These are phyloP conservation scores for Xerocomus potaroensis DNA, from an alignment of 768 basidiomycete species.

Conservation along the genomic window DNA sequence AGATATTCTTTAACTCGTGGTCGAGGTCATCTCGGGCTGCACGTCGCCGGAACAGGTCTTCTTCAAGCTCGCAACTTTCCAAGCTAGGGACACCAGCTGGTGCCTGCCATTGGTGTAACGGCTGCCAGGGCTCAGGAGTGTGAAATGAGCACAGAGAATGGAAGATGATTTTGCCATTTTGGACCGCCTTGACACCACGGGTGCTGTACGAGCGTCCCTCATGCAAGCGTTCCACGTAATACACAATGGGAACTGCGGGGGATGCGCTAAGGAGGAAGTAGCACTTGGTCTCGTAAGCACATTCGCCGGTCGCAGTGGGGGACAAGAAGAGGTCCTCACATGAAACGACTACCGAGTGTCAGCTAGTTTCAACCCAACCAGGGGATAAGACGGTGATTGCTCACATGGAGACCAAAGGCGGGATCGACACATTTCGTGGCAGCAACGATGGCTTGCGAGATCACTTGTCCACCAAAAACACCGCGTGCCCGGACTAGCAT, in stretches of 20 bases:
- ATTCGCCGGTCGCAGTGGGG: background rate
- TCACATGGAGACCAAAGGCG: slow-evolving; percentile 66
- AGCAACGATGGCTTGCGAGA: slow-evolving; percentile 79
- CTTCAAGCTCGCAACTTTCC: slow-evolving; percentile 61
- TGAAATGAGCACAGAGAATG: slow-evolving; percentile 82
- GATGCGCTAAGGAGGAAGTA: slow-evolving; percentile 80
- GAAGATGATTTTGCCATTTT: slow-evolving; percentile 49
- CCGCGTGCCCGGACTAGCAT: slow-evolving; percentile 60
- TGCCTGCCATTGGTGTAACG: slow-evolving; percentile 62
- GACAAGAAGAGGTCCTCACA: too few relatives aligned
- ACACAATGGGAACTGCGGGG: slow-evolving; percentile 67
- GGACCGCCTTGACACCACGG: slow-evolving; percentile 56
- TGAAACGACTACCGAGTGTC: slow-evolving; percentile 53
- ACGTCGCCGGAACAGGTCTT: slow-evolving; percentile 34
- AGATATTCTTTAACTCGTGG: slow-evolving; percentile 32
- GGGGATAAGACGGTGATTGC: slow-evolving; percentile 22
- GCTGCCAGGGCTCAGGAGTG: slow-evolving; percentile 72
- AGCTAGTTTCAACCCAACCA: too few relatives aligned
- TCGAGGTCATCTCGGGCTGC: slow-evolving; percentile 29
- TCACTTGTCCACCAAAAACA: slow-evolving; percentile 87
- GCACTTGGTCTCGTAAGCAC: slow-evolving; percentile 44
- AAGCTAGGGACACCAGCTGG: slow-evolving; percentile 51
- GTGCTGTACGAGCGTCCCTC: slow-evolving; percentile 74
- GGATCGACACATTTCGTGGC: slow-evolving; percentile 73
- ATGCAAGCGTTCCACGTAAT: slow-evolving; percentile 71